phyloP scores from a whole-genome alignment of 176 grass and related monocot species.

The Oryza meyeriana region DNA sequence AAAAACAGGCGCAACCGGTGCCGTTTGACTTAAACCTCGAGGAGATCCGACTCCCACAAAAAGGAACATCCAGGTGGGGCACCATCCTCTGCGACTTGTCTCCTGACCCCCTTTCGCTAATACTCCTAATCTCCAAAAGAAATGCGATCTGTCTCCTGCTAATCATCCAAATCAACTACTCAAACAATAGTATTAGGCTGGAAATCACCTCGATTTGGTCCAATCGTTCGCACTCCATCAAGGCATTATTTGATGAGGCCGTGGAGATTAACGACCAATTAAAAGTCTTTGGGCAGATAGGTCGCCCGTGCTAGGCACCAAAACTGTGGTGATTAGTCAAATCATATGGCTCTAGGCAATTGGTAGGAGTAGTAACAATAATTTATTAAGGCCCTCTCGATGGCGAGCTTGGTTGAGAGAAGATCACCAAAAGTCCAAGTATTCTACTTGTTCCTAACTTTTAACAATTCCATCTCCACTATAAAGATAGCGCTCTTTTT shows the following conservation, averaged over 20 bases:
- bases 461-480: constrained; percentile 30
- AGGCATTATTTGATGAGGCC: neutral
- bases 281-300: neutral
- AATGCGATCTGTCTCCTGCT: constrained; percentile 1
- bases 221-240: constrained; percentile 1
- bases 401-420: neutral
- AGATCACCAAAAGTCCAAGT: constrained; percentile 6
- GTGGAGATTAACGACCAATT: constrained; percentile 7
- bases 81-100: neutral
- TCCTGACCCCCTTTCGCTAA: neutral
- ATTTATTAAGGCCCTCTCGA: neutral
- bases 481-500: neutral
- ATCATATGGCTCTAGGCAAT: constrained; percentile 25
- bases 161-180: constrained; percentile 8
- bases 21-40: constrained; percentile 14
- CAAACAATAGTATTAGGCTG: neutral
- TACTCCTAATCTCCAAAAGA: neutral
- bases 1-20: neutral
- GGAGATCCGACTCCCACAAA: constrained; percentile 1
- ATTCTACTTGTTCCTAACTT: constrained; percentile 1
- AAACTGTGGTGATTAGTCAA: constrained; percentile 36
- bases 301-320: constrained; percentile 11
- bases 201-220: neutral
- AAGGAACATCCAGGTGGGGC: constrained; percentile 7
- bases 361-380: neutral